Evolutionary conservation across 768 basidiomycete species (phyloP), one percentile per base, ranked within the genome.

Genomic region (Tulasnella sp.): DNA sequence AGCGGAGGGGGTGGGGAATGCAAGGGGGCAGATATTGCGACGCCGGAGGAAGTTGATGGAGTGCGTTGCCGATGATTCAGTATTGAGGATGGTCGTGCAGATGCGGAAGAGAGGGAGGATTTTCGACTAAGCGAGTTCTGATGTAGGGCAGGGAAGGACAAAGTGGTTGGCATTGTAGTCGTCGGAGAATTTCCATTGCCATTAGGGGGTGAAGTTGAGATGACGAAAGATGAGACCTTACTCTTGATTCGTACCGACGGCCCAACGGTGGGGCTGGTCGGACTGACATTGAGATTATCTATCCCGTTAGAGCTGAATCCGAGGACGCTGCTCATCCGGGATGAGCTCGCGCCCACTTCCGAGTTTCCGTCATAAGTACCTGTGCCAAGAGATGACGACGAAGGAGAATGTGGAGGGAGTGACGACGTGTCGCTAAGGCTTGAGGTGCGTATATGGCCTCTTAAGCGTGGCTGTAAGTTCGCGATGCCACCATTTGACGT

Each of bases 231-330:
- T 19, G 54, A 56, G 4, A 56, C 54, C n/a, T 56, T 56, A 41
- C 54, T 56, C 54, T 56, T 56, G n/a, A 56, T 42, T 11, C 54
- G 54, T 43, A 56, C 43, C 10, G 54, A 5, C 7, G 55, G 42
- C 34, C 34, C 34, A 7, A 15, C 34, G 34, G 15, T 38, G 34
- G 34, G 34, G 34, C 34, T 38, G 34, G 34, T 38, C 34, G 34
- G 34, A 15, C 34, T 38, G 15, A 38, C 7, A 38, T 38, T 38
- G 34, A 15, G 5, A 38, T 38, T 38, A 15, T 38, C 34, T 38
- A 15, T 7, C 7, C 34, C 34, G 34, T 38, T 38, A 7, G 34
- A 38, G 34, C 34, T 38, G 7, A 38, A 7, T 7, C 34, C 34
- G 15, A 38, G 5, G 15, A 38, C 34, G 15, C 34, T 38, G 7